These are phyloP conservation scores for Ogataea trehalophila DNA, from an alignment of 805 yeast species.

Conservation along the genomic window DNA sequence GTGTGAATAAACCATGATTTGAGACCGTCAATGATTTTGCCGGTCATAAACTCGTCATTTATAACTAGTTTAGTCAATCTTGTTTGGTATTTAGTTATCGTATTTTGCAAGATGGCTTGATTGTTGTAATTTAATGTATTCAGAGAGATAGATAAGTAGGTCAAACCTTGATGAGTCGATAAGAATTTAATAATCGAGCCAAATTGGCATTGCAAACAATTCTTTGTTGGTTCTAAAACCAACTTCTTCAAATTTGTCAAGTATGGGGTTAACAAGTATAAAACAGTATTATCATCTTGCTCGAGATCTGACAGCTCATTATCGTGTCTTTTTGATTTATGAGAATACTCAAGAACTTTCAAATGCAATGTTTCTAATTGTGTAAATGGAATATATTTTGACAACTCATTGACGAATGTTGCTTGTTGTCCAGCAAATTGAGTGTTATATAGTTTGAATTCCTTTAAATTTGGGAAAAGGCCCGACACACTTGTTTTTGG, in stretches of 20 bases:
- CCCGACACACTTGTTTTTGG: background rate
- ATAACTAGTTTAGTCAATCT: conserved; percentile 12
- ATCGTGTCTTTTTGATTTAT: conserved; percentile 17
- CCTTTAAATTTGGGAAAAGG: conserved; percentile 11
- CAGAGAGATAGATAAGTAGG: conserved; percentile 13
- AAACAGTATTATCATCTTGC: conserved; percentile 3
- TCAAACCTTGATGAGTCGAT: background rate
- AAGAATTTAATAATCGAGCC: conserved; percentile 14
- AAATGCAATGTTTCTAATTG: conserved; percentile 11
- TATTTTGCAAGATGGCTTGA: conserved; percentile 3
- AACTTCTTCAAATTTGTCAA: conserved; percentile 15
- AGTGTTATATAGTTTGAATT: conserved; percentile 19
- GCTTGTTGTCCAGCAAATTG: conserved; percentile 20
- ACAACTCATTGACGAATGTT: conserved; percentile 2
- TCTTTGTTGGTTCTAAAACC: conserved; percentile 22
- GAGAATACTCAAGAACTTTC: conserved; percentile 24
- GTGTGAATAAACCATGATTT: conserved; percentile 24
- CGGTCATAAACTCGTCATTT: conserved; percentile 21
- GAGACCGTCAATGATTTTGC: conserved; percentile 15
- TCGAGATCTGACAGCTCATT: background rate
- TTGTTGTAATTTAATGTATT: conserved; percentile 16
- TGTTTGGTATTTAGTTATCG: conserved; percentile 3
- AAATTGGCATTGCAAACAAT: conserved; percentile 26
- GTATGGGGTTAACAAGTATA: conserved; percentile 15
- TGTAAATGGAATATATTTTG: conserved; percentile 5